Evolutionary conservation across 192 early-diverging fungal species (phyloP), one percentile per base, ranked within the genome.

Genomic region (Chytriomyces hyalinus): DNA sequence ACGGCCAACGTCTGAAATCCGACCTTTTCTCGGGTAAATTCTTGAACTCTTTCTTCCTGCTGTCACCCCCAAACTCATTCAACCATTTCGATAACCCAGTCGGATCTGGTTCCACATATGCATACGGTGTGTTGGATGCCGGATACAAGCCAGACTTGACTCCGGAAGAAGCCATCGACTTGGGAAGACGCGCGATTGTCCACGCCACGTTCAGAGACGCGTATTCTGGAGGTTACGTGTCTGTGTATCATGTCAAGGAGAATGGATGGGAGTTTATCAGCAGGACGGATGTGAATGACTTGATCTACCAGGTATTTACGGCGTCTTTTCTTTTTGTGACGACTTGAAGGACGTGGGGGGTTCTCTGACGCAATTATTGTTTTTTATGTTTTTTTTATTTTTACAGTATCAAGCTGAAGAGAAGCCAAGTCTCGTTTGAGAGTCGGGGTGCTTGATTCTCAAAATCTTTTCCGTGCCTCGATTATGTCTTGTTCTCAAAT

Each of bases 21-120:
- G 90, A 98, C 65, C 65, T 94, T 65, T 99, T 99, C 81, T 97
- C 95, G 46, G 71, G 71, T 73, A 59, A 62, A 15, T 71, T 22
- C 51, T 49, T 28, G 11, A 11, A 36, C 36, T 36, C 36, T 36
- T 26, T 36, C 36, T 36, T 36, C 36, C 36, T 36, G 36, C 36
- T 2, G 36, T 36, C 36, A 36, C 36, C 36, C 36, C 0, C 36
- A 36, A 36, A 36, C 15, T 17, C 67, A 13, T 1, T 11, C 15
- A 64, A 64, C 28, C 26, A 49, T 44, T 69, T 17, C 11, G 10
- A 49, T 28, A 20, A 0, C 45, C 10, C 20, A 62, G 98, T 99
- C 47, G 98, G 98, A 11, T 97, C 96, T 20, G 98, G 98, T n/a
- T 95, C 96, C 26, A 96, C 96, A 22, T 99, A 95, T 86, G 98